Percentiles rank a stretch among this genome's conserved stretches.
phyloP scores from a whole-genome alignment of 139 green algal species.

The Prasinococcaceae sp. region DNA sequence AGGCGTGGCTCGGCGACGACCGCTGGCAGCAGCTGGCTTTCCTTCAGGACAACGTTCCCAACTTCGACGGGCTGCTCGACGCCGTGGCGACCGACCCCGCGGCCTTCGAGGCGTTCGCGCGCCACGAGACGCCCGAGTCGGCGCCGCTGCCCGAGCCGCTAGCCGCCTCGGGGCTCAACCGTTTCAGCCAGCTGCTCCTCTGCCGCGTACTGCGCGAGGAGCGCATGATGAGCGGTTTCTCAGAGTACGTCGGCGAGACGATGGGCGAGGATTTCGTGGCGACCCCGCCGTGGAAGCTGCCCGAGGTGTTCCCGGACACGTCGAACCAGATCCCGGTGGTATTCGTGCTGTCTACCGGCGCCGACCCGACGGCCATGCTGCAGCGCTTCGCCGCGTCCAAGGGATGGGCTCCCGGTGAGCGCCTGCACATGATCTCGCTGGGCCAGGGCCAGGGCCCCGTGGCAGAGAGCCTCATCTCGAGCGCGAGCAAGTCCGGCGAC shows the following conservation, averaged over 20 bases:
- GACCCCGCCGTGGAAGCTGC: slow-evolving; percentile 53
- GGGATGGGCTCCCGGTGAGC: slow-evolving; percentile 38
- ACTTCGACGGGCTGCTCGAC: slow-evolving; percentile 11
- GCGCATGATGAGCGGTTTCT: slow-evolving; percentile 39
- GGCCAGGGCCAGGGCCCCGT: slow-evolving; percentile 63
- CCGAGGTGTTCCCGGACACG: slow-evolving; percentile 62
- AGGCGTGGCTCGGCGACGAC: slow-evolving; percentile 24
- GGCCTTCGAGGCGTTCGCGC: slow-evolving; percentile 6
- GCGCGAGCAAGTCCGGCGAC: slow-evolving; percentile 38
- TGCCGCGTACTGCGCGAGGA: slow-evolving; percentile 54
- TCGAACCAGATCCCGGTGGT: slow-evolving; percentile 51
- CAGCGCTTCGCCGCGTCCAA: slow-evolving; percentile 54
- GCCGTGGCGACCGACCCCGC: neutral
- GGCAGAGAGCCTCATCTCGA: slow-evolving; percentile 32
- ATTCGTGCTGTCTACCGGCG: slow-evolving; percentile 70
- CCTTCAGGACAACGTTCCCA: slow-evolving; percentile 13
- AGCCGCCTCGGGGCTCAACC: neutral
- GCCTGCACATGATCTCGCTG: slow-evolving; percentile 60
- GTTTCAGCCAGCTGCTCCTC: slow-evolving; percentile 48
- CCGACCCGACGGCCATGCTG: slow-evolving; percentile 55
- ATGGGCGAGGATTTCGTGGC: slow-evolving; percentile 56
- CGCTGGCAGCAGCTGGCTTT: slow-evolving; percentile 26
- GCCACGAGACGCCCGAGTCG: slow-evolving; percentile 28
- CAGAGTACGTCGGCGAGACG: slow-evolving; percentile 35
- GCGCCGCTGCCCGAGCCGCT: slow-evolving; percentile 27